Percentiles rank a stretch among this genome's conserved stretches.
Conservation (phyloP, 257 asterid species). For the Ehretia macrophylla region DNA sequence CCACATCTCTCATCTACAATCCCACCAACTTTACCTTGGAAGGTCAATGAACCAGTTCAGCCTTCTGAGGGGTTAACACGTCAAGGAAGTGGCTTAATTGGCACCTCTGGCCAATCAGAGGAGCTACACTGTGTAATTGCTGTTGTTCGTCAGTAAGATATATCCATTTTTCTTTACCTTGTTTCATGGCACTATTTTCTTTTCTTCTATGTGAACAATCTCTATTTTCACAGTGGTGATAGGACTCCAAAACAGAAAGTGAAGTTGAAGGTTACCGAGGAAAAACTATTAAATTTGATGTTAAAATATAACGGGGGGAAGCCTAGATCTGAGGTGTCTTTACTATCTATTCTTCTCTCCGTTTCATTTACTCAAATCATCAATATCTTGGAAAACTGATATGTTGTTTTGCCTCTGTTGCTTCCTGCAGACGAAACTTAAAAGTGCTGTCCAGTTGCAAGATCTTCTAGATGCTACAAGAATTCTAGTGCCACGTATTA, state of each 20-base stretch:
- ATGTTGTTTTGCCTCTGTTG: slow-evolving; percentile 20
- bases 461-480: slow-evolving; percentile 98
- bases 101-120: slow-evolving; percentile 90
- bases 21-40: slow-evolving; percentile 92
- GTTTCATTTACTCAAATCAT: slow-evolving; percentile 10
- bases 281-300: slow-evolving; percentile 91
- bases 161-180: slow-evolving; percentile 3
- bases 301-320: slow-evolving; percentile 87
- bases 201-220: slow-evolving; percentile 16
- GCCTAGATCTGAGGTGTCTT: slow-evolving; percentile 86
- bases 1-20: slow-evolving; percentile 87
- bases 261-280: slow-evolving; percentile 95
- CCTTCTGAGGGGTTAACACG: slow-evolving; percentile 88
- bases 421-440: slow-evolving; percentile 76
- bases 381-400: slow-evolving; percentile 7
- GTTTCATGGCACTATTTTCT: not conserved
- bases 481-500: slow-evolving; percentile 76
- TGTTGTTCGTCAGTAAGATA: slow-evolving; percentile 83
- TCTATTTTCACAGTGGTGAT: slow-evolving; percentile 78
- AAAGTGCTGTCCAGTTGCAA: slow-evolving; percentile 94
- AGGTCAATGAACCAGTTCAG: slow-evolving; percentile 77
- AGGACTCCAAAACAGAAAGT: slow-evolving; percentile 99
- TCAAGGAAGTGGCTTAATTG: slow-evolving; percentile 91
- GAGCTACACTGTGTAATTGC: slow-evolving; percentile 96
- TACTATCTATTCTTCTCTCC: slow-evolving; percentile 10